A percentile compares a stretch with the other conserved stretches of the same genome.
Evolutionary conservation across 1,284 basidiomycete species (phyloP).

Genomic region (Puccinia polysora): DNA sequence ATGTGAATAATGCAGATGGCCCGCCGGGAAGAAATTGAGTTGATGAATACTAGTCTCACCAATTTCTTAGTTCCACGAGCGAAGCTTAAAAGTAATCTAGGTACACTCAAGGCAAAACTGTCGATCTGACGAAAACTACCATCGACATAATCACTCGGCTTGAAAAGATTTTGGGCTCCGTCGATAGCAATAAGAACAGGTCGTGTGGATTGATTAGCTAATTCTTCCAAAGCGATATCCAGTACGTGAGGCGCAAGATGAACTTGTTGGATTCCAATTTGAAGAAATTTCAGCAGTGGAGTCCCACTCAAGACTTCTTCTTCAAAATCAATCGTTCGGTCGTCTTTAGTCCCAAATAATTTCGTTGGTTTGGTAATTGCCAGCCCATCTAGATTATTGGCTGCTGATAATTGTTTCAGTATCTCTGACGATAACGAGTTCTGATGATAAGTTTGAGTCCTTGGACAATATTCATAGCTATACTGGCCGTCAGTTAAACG

Average conservation of each 20-base stretch:
- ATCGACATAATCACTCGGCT: conserved; percentile 34
- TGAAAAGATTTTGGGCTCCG: conserved; percentile 41
- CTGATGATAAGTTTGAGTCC: conserved; percentile 30
- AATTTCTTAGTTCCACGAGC: conserved; percentile 16
- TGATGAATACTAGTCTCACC: conserved; percentile 8
- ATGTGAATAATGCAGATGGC: background rate
- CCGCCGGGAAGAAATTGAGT: background rate
- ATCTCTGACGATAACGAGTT: conserved; percentile 21
- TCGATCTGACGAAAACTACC: conserved; percentile 30
- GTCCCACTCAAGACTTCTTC: background rate
- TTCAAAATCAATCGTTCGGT: conserved; percentile 1
- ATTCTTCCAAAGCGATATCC: conserved; percentile 22
- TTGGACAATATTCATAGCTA: conserved; percentile 30
- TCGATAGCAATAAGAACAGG: conserved; percentile 43
- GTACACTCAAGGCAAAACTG: conserved; percentile 31
- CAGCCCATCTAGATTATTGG: conserved; percentile 1
- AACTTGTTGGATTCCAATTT: background rate
- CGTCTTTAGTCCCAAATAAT: conserved; percentile 39
- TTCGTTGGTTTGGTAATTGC: background rate
- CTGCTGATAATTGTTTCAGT: background rate
- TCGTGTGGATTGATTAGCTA: conserved; percentile 21
- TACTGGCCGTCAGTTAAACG: conserved; percentile 26
- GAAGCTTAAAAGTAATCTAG: conserved; percentile 17
- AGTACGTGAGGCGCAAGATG: conserved; percentile 13
- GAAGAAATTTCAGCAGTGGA: background rate